Evolutionary conservation across 371 early-diverging fungal genomes (phyloP).

Genomic region (Rhizopus sp.): DNA sequence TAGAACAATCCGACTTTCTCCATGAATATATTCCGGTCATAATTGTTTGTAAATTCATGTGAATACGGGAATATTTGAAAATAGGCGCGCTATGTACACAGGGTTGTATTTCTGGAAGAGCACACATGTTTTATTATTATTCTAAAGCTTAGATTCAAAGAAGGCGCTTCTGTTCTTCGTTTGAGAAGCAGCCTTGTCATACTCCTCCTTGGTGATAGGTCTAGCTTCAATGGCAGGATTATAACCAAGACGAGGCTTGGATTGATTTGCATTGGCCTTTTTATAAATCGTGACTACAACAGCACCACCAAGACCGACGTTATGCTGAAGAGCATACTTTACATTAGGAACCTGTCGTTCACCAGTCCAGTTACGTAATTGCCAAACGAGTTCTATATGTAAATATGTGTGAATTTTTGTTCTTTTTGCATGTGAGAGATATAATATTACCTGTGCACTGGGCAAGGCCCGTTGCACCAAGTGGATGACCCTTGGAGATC

Average conservation of each 20-base stretch:
- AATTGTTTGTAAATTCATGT: no score
- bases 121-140: background rate
- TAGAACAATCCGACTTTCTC: background rate
- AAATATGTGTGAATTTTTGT: background rate
- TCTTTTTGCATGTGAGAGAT: background rate
- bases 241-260: conserved; percentile 64
- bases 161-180: conserved; percentile 44
- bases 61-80: no score
- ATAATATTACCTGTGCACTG: conserved; percentile 64
- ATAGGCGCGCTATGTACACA: no score
- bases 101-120: no score
- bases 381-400: conserved; percentile 57
- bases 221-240: conserved; percentile 72
- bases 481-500: conserved; percentile 82
- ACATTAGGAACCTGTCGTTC: conserved; percentile 73
- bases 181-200: conserved; percentile 57
- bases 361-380: conserved; percentile 72
- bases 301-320: conserved; percentile 81
- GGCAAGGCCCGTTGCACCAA: conserved; percentile 82
- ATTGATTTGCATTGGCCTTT: conserved; percentile 46
- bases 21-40: no score
- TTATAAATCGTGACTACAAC: conserved; percentile 73
- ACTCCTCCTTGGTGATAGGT: conserved; percentile 59
- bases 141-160: conserved; percentile 45
- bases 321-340: conserved; percentile 76